Base-by-base conservation (phyloP, 208 protist species). In the Leishmania turanica region DNA sequence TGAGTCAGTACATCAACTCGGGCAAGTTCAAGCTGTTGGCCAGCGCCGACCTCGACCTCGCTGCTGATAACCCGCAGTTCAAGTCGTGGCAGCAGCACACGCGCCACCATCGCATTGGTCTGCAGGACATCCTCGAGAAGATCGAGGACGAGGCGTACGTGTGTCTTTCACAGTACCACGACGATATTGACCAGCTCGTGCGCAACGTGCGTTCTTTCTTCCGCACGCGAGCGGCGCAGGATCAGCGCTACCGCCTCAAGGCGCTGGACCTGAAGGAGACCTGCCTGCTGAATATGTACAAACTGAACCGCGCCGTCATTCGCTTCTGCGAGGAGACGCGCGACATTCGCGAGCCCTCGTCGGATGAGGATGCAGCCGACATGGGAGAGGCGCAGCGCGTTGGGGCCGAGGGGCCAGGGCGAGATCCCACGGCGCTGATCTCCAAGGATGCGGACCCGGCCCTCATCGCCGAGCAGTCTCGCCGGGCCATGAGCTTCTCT, bases 181-280 rank as follows among this genome's bases (percentile, higher is more conserved):
- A 96, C 75, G 94, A 97, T 78, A 86, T 97, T 47, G 93, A 97
- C 62, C 79, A 84, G 73, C 81, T 97, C 64, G 90, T 93, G 45
- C 87, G 85, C 64, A 96, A 96, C 80, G 91, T 97, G 53, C 90
- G 93, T 37, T 88, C 84, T 37, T 97, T 97, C 82, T 97, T 97
- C 75, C 82, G 87, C 62, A 92, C 92, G 1, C 88, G 92, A 19
- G 86, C 87, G 64, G 37, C 80, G 19, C 54, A 75, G 51, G 90
- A 95, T 58, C 87, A 92, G 78, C 86, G 88, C 17, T 95, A 96
- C 78, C 90, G 94, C 19, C 81, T 89, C 66, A 88, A 89, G 62
- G 94, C 91, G 21, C 79, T 93, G 11, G 93, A 97, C 82, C 74
- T 97, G 72, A 96, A 96, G 79, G 93, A 97, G 80, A 90, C 84